Evolutionary conservation across 2,329 filamentous ascomycete species (phyloP), one percentile per base, ranked within the genome.

Genomic region (Albophoma yamanashiensis): DNA sequence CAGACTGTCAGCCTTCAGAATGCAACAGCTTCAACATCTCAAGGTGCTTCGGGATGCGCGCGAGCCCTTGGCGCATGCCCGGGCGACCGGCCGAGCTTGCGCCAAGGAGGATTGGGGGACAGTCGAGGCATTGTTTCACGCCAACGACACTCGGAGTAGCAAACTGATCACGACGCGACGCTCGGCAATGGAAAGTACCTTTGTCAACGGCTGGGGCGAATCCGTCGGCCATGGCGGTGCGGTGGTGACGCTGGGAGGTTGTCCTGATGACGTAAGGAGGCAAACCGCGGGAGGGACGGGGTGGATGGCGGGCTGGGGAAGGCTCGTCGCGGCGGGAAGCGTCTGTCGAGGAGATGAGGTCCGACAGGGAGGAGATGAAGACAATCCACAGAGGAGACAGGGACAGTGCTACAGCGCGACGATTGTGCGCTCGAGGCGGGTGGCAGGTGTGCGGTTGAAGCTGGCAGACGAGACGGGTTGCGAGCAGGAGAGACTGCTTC

Each of bases 141-240:
- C 25, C 20, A 22, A 22, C 34, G 20, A 31, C 42, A n/a, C 27
- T 25, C 27, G 20, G 22, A 45, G 40, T 14, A 42, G 17, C 38
- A n/a, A 38, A 8, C 20, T 4, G 15, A 53, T 2, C 17, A 53
- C 15, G 20, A 27, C 45, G 57, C 58, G 55, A 62, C 58, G 27
- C 15, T 25, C 27, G 14, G 59, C 38, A 62, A 68, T 61, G 61
- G 57, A 59, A 57, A 60, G 62, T 70, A 74, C 71, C 71, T 74
- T 71, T 73, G 66, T 70, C 70, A 66, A 73, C 66, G 63, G 71
- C 70, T 64, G 68, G 68, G 59, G 69, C 66, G 62, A 69, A 68
- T 64, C 66, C 68, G 69, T 73, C 69, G 61, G 71, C 67, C 71
- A 74, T 74, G 66, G 58, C 62, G 61, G 56, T 63, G 58, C 62